Conservation (phyloP, 306 rosid species). For the Vachellia pachyceras region DNA sequence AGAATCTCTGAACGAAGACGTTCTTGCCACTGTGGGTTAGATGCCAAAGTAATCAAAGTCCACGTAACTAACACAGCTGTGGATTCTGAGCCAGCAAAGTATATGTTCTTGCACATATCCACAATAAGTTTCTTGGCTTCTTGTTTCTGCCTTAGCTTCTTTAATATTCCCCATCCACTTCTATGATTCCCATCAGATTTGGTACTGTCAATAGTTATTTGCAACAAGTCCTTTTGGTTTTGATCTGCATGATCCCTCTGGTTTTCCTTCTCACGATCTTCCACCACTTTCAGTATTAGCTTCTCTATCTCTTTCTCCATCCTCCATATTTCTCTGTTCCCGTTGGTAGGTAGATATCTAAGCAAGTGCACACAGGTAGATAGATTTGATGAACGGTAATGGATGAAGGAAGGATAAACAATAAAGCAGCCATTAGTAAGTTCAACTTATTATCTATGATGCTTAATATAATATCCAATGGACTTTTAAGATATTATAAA, state of each 20-base stretch:
- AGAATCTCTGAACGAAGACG: not conserved
- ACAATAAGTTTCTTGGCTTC: slow-evolving; percentile 25
- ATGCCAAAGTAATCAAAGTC: not conserved
- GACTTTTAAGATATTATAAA: no score
- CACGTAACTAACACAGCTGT: not conserved
- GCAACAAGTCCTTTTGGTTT: slow-evolving; percentile 39
- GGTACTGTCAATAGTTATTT: slow-evolving; percentile 14
- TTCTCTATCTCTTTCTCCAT: slow-evolving; percentile 47
- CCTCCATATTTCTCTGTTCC: slow-evolving; percentile 38
- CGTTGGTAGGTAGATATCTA: slow-evolving; percentile 46
- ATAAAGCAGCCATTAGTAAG: not conserved
- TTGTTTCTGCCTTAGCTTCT: not conserved
- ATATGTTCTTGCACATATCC: slow-evolving; percentile 47
- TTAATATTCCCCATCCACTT: not conserved
- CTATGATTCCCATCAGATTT: not conserved
- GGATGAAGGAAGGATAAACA: not conserved
- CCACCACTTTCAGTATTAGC: slow-evolving; percentile 33
- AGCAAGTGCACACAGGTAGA: not conserved
- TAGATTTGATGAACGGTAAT: not conserved
- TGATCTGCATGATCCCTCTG: not conserved
- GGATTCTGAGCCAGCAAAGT: not conserved
- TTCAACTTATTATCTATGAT: no score
- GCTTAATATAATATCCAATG: no score
- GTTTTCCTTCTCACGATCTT: slow-evolving; percentile 30
- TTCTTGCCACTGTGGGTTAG: not conserved